phyloP scores from a whole-genome alignment of 768 basidiomycete species.

The Lactifluus subvellereus region DNA sequence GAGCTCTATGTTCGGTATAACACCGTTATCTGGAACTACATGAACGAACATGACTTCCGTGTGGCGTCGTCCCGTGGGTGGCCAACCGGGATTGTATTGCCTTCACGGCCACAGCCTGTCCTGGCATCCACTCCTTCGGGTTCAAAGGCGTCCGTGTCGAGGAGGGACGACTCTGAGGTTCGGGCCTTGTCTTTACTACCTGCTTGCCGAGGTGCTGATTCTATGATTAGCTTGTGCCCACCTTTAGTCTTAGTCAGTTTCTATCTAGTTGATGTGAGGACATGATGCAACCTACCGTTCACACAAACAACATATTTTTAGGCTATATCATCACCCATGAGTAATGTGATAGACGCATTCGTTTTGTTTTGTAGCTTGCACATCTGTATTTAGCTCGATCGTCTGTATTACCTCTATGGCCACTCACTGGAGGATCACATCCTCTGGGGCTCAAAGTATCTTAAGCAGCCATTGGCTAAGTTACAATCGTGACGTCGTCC shows the following conservation, averaged over 20 bases:
- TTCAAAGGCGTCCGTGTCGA: conserved; percentile 6
- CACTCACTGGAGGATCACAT: not conserved
- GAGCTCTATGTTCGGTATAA: conserved; percentile 66
- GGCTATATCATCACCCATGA: not conserved
- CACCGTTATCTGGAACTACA: conserved; percentile 50
- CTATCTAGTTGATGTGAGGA: conserved; percentile 9
- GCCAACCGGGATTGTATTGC: conserved; percentile 43
- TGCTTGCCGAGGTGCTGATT: not conserved
- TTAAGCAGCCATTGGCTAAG: conserved; percentile 22
- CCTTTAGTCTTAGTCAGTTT: conserved; percentile 15
- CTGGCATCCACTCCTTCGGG: not conserved
- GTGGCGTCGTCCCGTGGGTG: conserved; percentile 35
- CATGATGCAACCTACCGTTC: not conserved
- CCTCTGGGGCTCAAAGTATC: not conserved
- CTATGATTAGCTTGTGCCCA: conserved; percentile 8
- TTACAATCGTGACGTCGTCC: conserved; percentile 54
- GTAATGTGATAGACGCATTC: conserved; percentile 2
- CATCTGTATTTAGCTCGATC: conserved; percentile 20
- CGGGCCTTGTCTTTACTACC: not conserved
- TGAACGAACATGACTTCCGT: conserved; percentile 46
- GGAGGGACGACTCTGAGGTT: conserved; percentile 16
- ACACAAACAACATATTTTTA: conserved; percentile 8
- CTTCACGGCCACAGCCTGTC: conserved; percentile 29
- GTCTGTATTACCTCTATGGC: conserved; percentile 1
- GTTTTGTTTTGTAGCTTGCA: conserved; percentile 16